phyloP scores from a whole-genome alignment of 352 stramenopile genomes.

The Globisporangium ultimum region DNA sequence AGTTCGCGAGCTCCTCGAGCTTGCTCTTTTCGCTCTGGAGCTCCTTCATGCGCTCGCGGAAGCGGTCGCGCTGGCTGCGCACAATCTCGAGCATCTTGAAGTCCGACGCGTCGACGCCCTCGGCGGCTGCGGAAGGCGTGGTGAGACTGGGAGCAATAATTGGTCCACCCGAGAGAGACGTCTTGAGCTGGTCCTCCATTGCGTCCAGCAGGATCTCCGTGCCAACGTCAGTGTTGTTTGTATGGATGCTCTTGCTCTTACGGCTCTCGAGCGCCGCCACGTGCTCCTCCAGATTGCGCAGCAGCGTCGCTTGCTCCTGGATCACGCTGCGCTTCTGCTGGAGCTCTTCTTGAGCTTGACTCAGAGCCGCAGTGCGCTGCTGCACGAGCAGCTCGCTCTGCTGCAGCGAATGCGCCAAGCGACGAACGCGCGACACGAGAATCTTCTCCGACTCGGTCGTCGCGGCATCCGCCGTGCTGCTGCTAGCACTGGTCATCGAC shows the following conservation, averaged over 20 bases:
- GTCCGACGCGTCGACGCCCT: constrained; percentile 23
- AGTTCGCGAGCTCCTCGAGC: constrained; percentile 59
- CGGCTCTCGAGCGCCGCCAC: constrained; percentile 57
- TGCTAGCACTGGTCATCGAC: background rate
- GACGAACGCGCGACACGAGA: constrained; percentile 58
- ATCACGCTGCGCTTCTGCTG: constrained; percentile 34
- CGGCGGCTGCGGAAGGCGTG: constrained; percentile 7
- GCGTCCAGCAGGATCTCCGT: constrained; percentile 72
- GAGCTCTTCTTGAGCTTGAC: constrained; percentile 28
- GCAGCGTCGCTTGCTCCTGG: constrained; percentile 41
- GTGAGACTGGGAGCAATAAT: background rate
- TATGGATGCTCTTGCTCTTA: constrained; percentile 19
- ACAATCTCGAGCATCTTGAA: constrained; percentile 87
- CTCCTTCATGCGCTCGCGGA: constrained; percentile 83
- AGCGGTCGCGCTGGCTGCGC: constrained; percentile 72
- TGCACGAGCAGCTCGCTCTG: constrained; percentile 53
- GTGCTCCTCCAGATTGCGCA: constrained; percentile 64
- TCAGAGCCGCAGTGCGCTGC: constrained; percentile 27
- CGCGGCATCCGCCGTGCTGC: constrained; percentile 4
- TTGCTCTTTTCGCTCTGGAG: constrained; percentile 69
- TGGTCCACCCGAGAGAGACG: background rate
- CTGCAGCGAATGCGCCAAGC: constrained; percentile 65
- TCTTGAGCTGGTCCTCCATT: constrained; percentile 52
- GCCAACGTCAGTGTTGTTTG: constrained; percentile 34
- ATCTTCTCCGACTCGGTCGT: constrained; percentile 55